Base-by-base conservation (phyloP, 1,284 basidiomycete species). In the Singerocomus inundabilis region DNA sequence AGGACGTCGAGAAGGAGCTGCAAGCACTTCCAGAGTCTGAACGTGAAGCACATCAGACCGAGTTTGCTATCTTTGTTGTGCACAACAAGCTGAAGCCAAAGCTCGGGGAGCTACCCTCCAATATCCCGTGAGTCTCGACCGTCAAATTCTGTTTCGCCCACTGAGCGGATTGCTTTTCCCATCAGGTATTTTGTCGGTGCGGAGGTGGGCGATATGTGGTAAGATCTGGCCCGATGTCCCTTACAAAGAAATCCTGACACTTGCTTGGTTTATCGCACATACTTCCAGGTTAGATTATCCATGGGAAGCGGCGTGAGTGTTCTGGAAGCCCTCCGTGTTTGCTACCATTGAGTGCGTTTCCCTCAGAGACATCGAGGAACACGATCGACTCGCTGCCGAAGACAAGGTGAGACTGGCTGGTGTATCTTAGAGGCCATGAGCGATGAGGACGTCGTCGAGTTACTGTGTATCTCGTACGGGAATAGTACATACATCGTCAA, bases 41-140 rank as follows among this genome's bases (percentile, higher is more conserved):
- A 63, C 83, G 89, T 49, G 84, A 85, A 28, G 78, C 78, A 3
- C 72, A 88, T 49, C 81, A 84, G 53, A 93, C 94, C 36, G 78
- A 88, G 68, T 91, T 97, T 55, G 93, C 82, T 2, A 76, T 96
- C 57, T 98, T 97, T 65, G 93, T 96, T 33, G 94, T 98, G 15
- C 93, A 97, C 72, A 96, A 97, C 77, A 97, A 97, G 73, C 74
- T 84, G 55, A 96, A 96, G 73, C 75, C 78, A 38, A 98, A 98
- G 72, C 68, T 84, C 36, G 92, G 82, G 25, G 70, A 79, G 37
- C 70, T 98, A 39, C 89, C 92, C 9, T 59, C 71, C 5, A 78
- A 80, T 46, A 75, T 81, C 36, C 80, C 78, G 84, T 93, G 64
- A 61, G 82, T 52, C n/a, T 33, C 12, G 44, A 21, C 21, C 8